These are phyloP conservation scores for Epichloe glyceriae DNA, from an alignment of 2,329 filamentous ascomycete species.

Conservation along the genomic window DNA sequence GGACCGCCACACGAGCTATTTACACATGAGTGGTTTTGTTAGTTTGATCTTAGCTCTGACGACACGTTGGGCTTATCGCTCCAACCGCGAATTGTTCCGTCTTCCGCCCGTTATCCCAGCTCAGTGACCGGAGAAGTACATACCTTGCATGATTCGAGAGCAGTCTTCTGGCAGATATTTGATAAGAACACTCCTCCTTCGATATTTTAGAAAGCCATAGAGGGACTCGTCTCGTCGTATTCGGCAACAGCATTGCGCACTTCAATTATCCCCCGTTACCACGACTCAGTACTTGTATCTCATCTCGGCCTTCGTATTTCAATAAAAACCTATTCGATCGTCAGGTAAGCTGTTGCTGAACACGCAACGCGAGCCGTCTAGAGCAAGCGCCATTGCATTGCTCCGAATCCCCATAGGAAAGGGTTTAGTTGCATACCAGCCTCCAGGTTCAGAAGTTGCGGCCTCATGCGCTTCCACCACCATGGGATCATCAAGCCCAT, in stretches of 20 bases:
- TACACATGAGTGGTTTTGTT: background rate
- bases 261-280: constrained; percentile 78
- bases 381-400: background rate
- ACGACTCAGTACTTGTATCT: constrained; percentile 62
- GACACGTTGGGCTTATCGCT: background rate
- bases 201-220: constrained; percentile 83
- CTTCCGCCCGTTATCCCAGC: background rate
- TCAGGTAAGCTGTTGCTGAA: constrained; percentile 6
- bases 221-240: constrained; percentile 74
- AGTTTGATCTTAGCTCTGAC: background rate
- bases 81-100: background rate
- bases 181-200: constrained; percentile 78
- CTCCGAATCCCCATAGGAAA: background rate
- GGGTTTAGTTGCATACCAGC: constrained; percentile 56
- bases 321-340: constrained; percentile 66
- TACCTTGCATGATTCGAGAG: constrained; percentile 86
- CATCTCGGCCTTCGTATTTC: constrained; percentile 81
- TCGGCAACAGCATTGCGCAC: constrained; percentile 63
- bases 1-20: constrained; percentile 67
- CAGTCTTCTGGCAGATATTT: constrained; percentile 88
- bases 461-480: constrained; percentile 77
- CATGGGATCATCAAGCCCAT: constrained; percentile 73
- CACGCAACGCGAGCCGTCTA: background rate
- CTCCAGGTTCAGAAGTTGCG: constrained; percentile 70
- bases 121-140: constrained; percentile 13